These are phyloP conservation scores for Apostasia ramifera DNA, from an alignment of 106 monocot species.

Conservation along the genomic window DNA sequence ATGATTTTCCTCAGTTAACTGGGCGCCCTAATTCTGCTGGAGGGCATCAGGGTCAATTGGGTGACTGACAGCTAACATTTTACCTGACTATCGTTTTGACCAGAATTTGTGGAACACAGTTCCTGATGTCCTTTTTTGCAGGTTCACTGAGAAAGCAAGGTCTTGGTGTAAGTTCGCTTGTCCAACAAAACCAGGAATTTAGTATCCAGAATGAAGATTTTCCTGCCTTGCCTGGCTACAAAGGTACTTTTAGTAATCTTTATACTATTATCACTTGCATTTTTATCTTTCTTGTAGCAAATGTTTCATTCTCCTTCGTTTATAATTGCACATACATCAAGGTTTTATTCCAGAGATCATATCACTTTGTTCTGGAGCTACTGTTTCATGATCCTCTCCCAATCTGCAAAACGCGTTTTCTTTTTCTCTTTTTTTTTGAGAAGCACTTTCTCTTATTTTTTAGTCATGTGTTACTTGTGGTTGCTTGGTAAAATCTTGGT, in stretches of 20 bases:
- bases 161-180: conserved; percentile 80
- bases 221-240: conserved; percentile 92
- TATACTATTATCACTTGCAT: background rate
- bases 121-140: conserved; percentile 19
- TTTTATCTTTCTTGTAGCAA: background rate
- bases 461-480: too few species aligned
- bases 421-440: too few species aligned
- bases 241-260: conserved; percentile 46
- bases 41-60: conserved; percentile 87
- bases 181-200: conserved; percentile 97
- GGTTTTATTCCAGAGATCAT: background rate
- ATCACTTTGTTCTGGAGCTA: too few species aligned
- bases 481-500: too few species aligned
- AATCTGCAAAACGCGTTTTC: too few species aligned
- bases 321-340: background rate
- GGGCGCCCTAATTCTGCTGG: conserved; percentile 92
- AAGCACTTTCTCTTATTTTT: too few species aligned
- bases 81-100: background rate
- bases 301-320: background rate
- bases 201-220: conserved; percentile 99
- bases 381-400: too few species aligned
- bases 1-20: conserved; percentile 94
- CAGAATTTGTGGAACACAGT: conserved; percentile 1
- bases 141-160: conserved; percentile 86
- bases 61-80: conserved; percentile 15